Conservation (phyloP, 2,329 filamentous ascomycete species). For the Sclerotinia subarctica region DNA sequence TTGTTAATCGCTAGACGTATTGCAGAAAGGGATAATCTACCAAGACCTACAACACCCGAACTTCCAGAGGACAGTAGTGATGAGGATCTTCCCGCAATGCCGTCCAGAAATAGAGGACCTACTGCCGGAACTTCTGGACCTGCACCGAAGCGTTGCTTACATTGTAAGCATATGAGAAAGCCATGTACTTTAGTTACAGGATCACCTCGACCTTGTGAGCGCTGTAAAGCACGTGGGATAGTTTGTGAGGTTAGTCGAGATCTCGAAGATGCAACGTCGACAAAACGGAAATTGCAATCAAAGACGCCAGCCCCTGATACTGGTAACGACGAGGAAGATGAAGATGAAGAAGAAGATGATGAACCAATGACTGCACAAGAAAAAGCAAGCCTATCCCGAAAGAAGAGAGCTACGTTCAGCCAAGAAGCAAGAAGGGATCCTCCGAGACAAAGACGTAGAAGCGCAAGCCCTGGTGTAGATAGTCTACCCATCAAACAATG, state of each 20-base stretch:
- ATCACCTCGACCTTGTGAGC: background rate
- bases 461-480: background rate
- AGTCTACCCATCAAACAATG: background rate
- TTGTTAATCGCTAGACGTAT: background rate
- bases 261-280: background rate
- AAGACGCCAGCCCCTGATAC: no score
- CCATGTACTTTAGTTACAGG: background rate
- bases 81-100: constrained; percentile 1
- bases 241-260: constrained; percentile 2
- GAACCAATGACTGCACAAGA: background rate
- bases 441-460: background rate
- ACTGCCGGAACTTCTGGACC: background rate
- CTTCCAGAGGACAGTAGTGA: constrained; percentile 10
- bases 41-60: background rate
- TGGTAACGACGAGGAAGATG: background rate
- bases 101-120: background rate
- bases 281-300: background rate
- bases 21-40: background rate
- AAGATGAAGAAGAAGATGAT: background rate
- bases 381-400: background rate
- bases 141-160: background rate
- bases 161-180: background rate
- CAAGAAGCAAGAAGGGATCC: background rate
- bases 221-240: constrained; percentile 5
- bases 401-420: background rate